Conservation (phyloP, 768 basidiomycete genomes). For the Amanita rubescens region DNA sequence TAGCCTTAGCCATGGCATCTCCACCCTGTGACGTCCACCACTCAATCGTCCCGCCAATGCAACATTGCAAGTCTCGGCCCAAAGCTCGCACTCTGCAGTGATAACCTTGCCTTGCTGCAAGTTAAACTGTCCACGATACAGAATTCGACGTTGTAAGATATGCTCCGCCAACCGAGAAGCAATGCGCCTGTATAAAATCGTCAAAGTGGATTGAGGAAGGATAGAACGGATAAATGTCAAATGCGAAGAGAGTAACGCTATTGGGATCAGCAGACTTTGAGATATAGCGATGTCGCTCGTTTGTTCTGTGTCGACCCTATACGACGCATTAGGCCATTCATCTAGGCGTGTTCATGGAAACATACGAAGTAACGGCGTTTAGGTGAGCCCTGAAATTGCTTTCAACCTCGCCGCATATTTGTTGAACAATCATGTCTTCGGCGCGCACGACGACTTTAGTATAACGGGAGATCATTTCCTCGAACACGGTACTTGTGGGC, state of each 20-base stretch:
- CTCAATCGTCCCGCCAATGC: slow-evolving; percentile 43
- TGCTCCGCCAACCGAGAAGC: slow-evolving; percentile 65
- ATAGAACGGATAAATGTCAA: slow-evolving; percentile 58
- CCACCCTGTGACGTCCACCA: slow-evolving; percentile 46
- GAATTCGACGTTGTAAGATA: slow-evolving; percentile 75
- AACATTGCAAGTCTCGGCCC: slow-evolving; percentile 71
- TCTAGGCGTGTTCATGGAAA: neutral
- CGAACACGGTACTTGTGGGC: slow-evolving; percentile 68
- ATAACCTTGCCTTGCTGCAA: slow-evolving; percentile 54
- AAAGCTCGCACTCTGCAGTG: slow-evolving; percentile 67
- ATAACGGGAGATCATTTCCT: slow-evolving; percentile 65
- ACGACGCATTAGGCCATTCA: neutral
- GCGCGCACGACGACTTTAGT: slow-evolving; percentile 53
- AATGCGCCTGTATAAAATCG: slow-evolving; percentile 67
- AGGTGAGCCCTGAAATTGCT: slow-evolving; percentile 68
- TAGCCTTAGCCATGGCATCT: slow-evolving; percentile 71
- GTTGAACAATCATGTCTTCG: slow-evolving; percentile 83
- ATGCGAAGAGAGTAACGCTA: slow-evolving; percentile 78
- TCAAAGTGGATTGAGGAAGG: slow-evolving; percentile 51
- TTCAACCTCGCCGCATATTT: slow-evolving; percentile 79
- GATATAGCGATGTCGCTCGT: slow-evolving; percentile 45
- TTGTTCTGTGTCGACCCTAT: slow-evolving; percentile 3
- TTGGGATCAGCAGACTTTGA: slow-evolving; percentile 63
- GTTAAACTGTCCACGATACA: slow-evolving; percentile 68
- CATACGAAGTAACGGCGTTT: slow-evolving; percentile 35